Conservation (phyloP, 352 stramenopile genomes). For the Phytophthora constricta region DNA sequence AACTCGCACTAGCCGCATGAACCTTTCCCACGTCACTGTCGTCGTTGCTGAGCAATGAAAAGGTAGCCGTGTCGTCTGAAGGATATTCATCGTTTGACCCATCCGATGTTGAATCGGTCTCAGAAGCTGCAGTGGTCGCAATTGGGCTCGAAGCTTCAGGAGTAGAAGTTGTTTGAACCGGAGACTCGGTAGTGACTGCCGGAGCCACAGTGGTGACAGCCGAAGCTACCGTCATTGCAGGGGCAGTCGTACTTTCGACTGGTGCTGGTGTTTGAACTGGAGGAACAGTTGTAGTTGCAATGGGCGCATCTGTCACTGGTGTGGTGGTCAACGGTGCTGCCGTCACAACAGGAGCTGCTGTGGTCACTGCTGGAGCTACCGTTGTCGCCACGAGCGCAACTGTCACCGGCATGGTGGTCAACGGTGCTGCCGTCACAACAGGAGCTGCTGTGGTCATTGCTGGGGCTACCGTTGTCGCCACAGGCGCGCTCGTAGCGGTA, state of each 20-base stretch:
- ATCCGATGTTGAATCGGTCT: slow-evolving; percentile 1
- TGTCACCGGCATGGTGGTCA: neutral
- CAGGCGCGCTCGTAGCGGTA: slow-evolving; percentile 5
- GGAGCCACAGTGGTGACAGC: slow-evolving; percentile 17
- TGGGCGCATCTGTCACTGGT: neutral
- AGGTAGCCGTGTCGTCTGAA: slow-evolving; percentile 4
- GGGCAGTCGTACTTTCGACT: neutral
- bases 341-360: neutral
- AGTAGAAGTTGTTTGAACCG: neutral
- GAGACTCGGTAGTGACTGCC: neutral
- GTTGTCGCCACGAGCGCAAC: neutral
- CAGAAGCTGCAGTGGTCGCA: neutral
- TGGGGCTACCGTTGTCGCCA: neutral
- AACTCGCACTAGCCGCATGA: slow-evolving; percentile 12
- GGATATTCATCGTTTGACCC: slow-evolving; percentile 8
- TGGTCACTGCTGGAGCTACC: slow-evolving; percentile 1
- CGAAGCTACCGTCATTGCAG: neutral
- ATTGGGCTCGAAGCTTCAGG: slow-evolving; percentile 1
- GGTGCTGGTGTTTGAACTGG: neutral
- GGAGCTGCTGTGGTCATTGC: no score
- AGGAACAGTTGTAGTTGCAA: neutral
- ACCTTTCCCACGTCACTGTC: slow-evolving; percentile 17
- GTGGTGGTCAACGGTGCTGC: neutral
- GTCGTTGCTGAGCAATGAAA: slow-evolving; percentile 9
- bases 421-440: neutral